Conservation (phyloP, 192 early-diverging fungal genomes). For the Gonapodya prolifera region DNA sequence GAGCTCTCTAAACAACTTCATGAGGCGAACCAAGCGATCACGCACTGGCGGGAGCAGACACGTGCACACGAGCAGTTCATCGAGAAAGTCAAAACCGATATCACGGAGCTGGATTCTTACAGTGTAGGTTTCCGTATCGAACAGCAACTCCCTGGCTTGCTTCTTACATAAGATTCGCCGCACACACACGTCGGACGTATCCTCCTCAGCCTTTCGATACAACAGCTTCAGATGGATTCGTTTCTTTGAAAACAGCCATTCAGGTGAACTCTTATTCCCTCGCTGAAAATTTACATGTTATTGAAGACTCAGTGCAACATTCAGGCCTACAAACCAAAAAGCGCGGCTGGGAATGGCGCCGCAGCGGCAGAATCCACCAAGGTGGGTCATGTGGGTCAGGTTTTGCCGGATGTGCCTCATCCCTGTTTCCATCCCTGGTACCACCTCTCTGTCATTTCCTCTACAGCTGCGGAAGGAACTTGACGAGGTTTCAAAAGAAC, state of each 20-base stretch:
- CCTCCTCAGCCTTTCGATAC: neutral
- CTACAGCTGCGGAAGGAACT: neutral
- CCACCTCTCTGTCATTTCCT: too few relatives aligned
- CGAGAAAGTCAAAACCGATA: neutral
- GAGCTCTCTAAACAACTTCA: neutral
- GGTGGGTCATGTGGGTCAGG: neutral
- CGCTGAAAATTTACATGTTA: neutral
- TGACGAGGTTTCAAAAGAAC: neutral
- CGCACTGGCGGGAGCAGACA: neutral
- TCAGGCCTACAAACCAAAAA: neutral
- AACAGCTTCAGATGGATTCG: neutral
- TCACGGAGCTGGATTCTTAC: neutral
- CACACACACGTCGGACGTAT: too few relatives aligned
- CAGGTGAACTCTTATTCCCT: neutral
- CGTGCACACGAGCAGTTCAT: neutral
- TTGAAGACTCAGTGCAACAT: too few relatives aligned
- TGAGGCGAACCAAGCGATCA: neutral
- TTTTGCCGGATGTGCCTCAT: neutral
- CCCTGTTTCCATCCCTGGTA: neutral
- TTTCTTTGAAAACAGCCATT: neutral
- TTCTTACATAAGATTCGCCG: too few relatives aligned
- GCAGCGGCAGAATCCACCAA: neutral
- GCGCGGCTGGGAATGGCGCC: neutral
- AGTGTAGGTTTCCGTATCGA: too few relatives aligned
- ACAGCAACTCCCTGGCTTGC: too few relatives aligned